Percentiles rank a stretch among this genome's conserved stretches.
phyloP scores from a whole-genome alignment of 2,329 filamentous ascomycete species.

The Calonectria montana region DNA sequence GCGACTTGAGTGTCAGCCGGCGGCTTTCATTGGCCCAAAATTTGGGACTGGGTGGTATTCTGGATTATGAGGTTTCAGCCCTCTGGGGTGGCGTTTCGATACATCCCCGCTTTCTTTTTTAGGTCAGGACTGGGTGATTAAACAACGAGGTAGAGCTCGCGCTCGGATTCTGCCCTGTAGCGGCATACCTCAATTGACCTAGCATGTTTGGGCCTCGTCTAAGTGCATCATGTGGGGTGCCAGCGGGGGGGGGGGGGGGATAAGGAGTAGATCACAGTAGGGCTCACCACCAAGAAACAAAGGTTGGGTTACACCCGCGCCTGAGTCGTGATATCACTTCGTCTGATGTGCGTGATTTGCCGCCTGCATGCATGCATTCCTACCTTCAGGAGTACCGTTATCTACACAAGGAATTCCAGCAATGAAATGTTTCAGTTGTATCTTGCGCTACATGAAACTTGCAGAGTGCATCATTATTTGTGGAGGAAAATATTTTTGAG shows the following conservation, averaged over 20 bases:
- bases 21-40: neutral
- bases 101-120: neutral
- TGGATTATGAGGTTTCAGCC: neutral
- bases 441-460: neutral
- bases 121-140: slow-evolving; percentile 1
- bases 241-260: neutral
- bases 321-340: neutral
- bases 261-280: neutral
- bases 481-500: neutral
- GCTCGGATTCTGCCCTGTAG: slow-evolving; percentile 20
- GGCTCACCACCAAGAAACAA: neutral
- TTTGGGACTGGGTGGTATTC: neutral
- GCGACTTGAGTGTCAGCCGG: neutral
- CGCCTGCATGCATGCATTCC: neutral
- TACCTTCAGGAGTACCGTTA: neutral
- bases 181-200: slow-evolving; percentile 6
- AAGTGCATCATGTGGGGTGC: neutral
- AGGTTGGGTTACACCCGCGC: slow-evolving; percentile 1
- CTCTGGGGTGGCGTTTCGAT: neutral
- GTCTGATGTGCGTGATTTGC: neutral
- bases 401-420: neutral
- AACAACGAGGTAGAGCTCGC: slow-evolving; percentile 23
- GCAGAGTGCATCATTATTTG: neutral
- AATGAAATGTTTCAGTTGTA: neutral
- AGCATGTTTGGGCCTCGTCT: neutral